Evolutionary conservation across 2,329 filamentous ascomycete species (phyloP).

Genomic region (Clarireedia sp.): DNA sequence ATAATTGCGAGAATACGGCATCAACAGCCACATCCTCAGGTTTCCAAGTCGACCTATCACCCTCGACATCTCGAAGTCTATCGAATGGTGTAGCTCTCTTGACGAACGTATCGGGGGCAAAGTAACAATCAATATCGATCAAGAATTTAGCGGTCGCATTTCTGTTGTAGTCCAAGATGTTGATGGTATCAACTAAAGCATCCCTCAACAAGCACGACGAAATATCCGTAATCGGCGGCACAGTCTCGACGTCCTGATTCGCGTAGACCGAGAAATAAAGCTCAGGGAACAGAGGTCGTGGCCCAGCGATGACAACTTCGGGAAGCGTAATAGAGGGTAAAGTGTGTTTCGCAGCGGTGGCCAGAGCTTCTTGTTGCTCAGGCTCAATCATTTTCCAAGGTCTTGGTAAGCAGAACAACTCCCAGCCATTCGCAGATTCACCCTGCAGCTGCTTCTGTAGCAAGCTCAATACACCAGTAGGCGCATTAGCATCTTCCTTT

Average conservation of each 20-base stretch:
- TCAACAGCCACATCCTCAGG: slow-evolving; percentile 97
- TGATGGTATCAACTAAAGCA: slow-evolving; percentile 83
- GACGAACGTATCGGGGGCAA: slow-evolving; percentile 80
- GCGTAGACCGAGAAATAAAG: slow-evolving; percentile 89
- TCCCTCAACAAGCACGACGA: slow-evolving; percentile 80
- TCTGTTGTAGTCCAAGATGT: slow-evolving; percentile 87
- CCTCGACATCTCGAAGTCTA: slow-evolving; percentile 63
- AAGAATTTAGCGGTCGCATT: slow-evolving; percentile 79
- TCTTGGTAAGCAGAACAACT: slow-evolving; percentile 59
- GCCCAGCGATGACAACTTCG: slow-evolving; percentile 63
- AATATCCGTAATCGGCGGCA: slow-evolving; percentile 68
- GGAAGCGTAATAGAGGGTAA: slow-evolving; percentile 74
- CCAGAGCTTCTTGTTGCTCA: slow-evolving; percentile 53
- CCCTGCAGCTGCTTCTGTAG: slow-evolving; percentile 78
- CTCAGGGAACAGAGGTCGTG: slow-evolving; percentile 78
- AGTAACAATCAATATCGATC: slow-evolving; percentile 93
- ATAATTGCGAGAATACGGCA: slow-evolving; percentile 90
- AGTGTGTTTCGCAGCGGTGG: slow-evolving; percentile 59
- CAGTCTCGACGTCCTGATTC: slow-evolving; percentile 79
- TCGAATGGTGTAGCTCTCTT: slow-evolving; percentile 92
- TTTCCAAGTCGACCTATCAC: slow-evolving; percentile 76
- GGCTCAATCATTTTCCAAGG: slow-evolving; percentile 58
- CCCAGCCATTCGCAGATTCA: slow-evolving; percentile 70
- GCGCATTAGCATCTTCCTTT: slow-evolving; percentile 52
- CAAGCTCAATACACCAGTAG: slow-evolving; percentile 68